Evolutionary conservation across 31 red algal species (phyloP).

Genomic region (Odonthalia washingtoniensis): DNA sequence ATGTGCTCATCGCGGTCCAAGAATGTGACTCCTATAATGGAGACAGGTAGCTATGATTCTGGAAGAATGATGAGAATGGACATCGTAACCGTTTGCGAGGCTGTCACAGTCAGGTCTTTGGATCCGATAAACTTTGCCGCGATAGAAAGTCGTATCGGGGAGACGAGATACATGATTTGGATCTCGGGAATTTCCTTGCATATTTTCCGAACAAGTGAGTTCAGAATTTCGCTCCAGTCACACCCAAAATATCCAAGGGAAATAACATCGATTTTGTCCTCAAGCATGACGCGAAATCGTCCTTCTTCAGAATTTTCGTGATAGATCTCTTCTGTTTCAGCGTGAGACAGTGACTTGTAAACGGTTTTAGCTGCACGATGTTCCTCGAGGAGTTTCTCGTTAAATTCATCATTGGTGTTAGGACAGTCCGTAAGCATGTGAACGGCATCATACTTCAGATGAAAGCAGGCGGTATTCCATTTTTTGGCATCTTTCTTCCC

Average conservation of each 20-base stretch:
- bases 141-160: not conserved
- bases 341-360: not conserved
- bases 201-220: not conserved
- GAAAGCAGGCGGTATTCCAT: not conserved
- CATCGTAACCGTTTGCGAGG: not conserved
- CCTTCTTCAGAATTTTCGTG: not conserved
- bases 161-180: not conserved
- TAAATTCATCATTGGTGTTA: not conserved
- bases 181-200: not conserved
- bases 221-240: constrained; percentile 6
- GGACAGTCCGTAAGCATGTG: constrained; percentile 25
- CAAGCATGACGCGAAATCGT: not conserved
- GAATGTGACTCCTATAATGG: constrained; percentile 1
- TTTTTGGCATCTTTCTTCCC: not conserved
- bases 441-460: constrained; percentile 8
- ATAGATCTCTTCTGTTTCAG: not conserved
- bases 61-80: not conserved
- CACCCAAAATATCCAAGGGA: constrained; percentile 18
- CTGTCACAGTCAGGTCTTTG: not conserved
- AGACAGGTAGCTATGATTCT: constrained; percentile 3
- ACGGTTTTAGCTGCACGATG: not conserved
- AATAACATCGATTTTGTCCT: not conserved
- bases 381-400: constrained; percentile 32
- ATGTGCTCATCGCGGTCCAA: constrained; percentile 3
- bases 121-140: no score